These are phyloP conservation scores for Protostelium mycophagum DNA, from an alignment of 78 protist genomes.

Conservation along the genomic window DNA sequence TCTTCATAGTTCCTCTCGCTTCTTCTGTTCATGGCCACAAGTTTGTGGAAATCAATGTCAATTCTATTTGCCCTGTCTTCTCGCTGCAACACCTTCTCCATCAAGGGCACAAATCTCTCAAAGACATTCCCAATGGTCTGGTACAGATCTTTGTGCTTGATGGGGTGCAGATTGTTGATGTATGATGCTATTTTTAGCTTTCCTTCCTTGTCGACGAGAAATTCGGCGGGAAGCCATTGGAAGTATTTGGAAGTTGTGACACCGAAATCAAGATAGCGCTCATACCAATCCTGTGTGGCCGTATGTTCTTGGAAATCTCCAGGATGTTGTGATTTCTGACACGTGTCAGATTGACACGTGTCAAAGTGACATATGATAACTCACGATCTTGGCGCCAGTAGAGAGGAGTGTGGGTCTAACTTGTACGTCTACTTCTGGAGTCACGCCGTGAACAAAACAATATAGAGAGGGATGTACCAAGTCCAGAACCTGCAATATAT, in stretches of 20 bases:
- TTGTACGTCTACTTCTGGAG: neutral
- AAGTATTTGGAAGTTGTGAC: neutral
- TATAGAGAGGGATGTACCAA: slow-evolving; percentile 36
- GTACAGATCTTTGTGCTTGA: slow-evolving; percentile 29
- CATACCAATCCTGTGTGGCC: neutral
- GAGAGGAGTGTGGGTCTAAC: neutral
- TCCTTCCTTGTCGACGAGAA: slow-evolving; percentile 32
- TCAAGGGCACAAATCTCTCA: slow-evolving; percentile 26
- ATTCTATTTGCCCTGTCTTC: too few relatives aligned
- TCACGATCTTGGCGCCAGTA: neutral
- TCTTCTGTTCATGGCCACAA: too few relatives aligned
- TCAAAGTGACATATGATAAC: too few relatives aligned
- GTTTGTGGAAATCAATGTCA: too few relatives aligned
- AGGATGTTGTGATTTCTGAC: too few relatives aligned
- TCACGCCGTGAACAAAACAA: slow-evolving; percentile 2
- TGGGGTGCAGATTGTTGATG: slow-evolving; percentile 56
- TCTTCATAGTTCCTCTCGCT: too few relatives aligned
- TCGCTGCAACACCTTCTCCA: slow-evolving; percentile 10
- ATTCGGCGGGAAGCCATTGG: slow-evolving; percentile 57
- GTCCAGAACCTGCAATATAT: slow-evolving; percentile 21
- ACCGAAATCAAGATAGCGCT: neutral
- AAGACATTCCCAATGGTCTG: slow-evolving; percentile 8
- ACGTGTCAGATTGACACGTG: too few relatives aligned
- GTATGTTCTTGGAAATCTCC: neutral
- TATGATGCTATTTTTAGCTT: slow-evolving; percentile 34